These are phyloP conservation scores for Septoria linicola DNA, from an alignment of 2,329 filamentous ascomycete species.

Conservation along the genomic window DNA sequence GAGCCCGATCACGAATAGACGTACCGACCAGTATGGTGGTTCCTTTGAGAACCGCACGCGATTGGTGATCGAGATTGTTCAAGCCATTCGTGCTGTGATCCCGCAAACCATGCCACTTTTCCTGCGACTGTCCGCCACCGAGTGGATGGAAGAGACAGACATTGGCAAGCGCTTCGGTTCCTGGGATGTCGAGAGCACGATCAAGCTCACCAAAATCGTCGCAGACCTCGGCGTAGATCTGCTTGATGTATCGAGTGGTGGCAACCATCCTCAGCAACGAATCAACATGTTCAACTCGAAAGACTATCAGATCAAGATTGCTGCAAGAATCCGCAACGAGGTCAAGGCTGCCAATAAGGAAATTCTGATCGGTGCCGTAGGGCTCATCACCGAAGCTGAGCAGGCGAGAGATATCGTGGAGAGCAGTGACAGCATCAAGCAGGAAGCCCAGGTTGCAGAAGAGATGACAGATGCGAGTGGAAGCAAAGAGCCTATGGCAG, in stretches of 20 bases:
- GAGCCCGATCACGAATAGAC: conserved; percentile 64
- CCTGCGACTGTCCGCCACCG: conserved; percentile 67
- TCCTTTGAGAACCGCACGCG: conserved; percentile 69
- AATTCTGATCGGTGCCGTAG: conserved; percentile 54
- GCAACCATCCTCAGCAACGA: conserved; percentile 59
- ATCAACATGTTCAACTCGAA: conserved; percentile 43
- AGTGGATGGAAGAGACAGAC: conserved; percentile 67
- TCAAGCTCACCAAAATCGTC: conserved; percentile 64
- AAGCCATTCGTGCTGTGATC: conserved; percentile 56
- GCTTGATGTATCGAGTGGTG: conserved; percentile 78
- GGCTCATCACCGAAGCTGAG: conserved; percentile 53
- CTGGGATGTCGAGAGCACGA: conserved; percentile 67
- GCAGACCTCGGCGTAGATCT: conserved; percentile 74
- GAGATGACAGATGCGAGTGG: conserved; percentile 39
- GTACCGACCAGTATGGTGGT: conserved; percentile 67
- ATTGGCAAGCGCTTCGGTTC: conserved; percentile 53
- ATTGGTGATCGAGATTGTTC: conserved; percentile 62
- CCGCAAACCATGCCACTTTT: conserved; percentile 69
- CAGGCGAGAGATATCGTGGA: conserved; percentile 51
- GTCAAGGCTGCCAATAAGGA: conserved; percentile 40
- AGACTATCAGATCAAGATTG: conserved; percentile 54
- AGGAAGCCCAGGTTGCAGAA: conserved; percentile 36
- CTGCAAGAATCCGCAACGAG: conserved; percentile 45
- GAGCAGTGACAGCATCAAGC: conserved; percentile 20
- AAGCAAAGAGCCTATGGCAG: conserved; percentile 41